phyloP scores from a whole-genome alignment of 805 yeast genomes.

The Nakazawaea holstii region DNA sequence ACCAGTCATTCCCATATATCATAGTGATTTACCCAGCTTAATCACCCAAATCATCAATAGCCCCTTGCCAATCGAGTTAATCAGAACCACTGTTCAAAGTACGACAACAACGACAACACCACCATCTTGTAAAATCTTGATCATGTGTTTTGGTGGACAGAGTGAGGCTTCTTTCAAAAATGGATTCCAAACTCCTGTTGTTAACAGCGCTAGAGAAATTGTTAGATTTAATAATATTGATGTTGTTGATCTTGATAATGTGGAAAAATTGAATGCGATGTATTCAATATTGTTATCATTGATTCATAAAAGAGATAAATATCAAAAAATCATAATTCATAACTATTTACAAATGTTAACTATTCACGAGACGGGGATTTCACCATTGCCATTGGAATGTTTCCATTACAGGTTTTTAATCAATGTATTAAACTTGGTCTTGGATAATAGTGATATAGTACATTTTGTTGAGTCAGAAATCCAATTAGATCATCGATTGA shows the following conservation, averaged over 20 bases:
- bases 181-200: neutral
- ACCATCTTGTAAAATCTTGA: neutral
- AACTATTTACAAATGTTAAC: neutral
- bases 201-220: conserved; percentile 1
- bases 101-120: neutral
- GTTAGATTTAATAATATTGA: neutral
- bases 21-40: neutral
- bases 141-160: neutral
- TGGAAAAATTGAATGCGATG: neutral
- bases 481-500: neutral
- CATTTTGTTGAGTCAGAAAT: neutral
- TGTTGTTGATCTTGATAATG: neutral
- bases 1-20: neutral
- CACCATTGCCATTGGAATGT: neutral
- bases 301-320: neutral
- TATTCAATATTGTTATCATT: neutral
- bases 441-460: neutral
- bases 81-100: neutral
- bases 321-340: neutral
- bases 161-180: neutral
- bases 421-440: neutral
- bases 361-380: neutral
- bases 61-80: conserved; percentile 1
- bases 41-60: neutral
- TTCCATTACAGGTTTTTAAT: neutral